These are phyloP conservation scores for Elaeagnus macrophylla DNA, from an alignment of 306 rosid species.

Conservation along the genomic window DNA sequence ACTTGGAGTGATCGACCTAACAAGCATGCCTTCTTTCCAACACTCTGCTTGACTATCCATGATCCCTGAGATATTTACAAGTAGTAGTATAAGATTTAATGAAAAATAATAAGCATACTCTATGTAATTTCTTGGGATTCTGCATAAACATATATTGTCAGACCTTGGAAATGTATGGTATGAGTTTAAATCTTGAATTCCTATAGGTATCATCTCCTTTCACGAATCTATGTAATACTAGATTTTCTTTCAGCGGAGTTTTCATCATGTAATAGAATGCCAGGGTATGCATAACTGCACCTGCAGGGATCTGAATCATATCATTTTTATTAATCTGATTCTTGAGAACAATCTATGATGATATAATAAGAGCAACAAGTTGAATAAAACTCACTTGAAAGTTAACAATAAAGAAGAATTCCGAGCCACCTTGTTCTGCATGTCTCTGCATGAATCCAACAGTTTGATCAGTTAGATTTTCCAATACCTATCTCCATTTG, in stretches of 20 bases:
- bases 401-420: constrained; percentile 74
- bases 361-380: background rate
- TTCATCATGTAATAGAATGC: constrained; percentile 67
- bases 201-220: constrained; percentile 81
- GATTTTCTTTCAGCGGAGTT: constrained; percentile 67
- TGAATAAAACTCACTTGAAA: constrained; percentile 45
- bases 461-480: constrained; percentile 3
- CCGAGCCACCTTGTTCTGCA: constrained; percentile 61
- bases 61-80: constrained; percentile 51
- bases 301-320: constrained; percentile 49
- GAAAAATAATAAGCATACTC: background rate
- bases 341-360: background rate
- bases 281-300: constrained; percentile 45
- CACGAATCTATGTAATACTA: constrained; percentile 52
- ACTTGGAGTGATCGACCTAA: constrained; percentile 65
- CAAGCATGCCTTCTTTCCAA: constrained; percentile 87
- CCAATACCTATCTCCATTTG: background rate
- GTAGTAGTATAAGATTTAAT: background rate
- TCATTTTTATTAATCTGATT: background rate
- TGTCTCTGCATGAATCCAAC: constrained; percentile 38
- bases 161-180: constrained; percentile 47
- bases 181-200: constrained; percentile 83
- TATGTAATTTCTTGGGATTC: background rate
- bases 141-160: too few species aligned
- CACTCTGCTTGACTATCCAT: constrained; percentile 95